Base-by-base conservation (phyloP, 2,329 filamentous ascomycete species). In the Sporothrix inflata region DNA sequence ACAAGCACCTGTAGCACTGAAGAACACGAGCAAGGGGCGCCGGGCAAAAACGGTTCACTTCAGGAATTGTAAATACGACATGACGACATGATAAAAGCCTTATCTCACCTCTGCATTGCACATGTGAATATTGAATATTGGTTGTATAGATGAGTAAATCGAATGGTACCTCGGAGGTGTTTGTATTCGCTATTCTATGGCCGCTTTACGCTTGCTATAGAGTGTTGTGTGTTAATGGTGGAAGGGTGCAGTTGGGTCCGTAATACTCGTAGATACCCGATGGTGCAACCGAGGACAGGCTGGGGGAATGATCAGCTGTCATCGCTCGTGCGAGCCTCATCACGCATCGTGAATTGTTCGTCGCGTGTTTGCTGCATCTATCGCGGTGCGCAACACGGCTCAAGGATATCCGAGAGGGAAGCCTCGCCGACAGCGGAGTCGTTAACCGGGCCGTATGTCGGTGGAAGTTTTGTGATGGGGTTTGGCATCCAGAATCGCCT, bases 141-240 rank as follows among this genome's bases (percentile, higher is more conserved):
- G n/a, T 66, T 66, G n/a, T 45, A 34, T n/a, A 24, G 19, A 61
- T 5, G 57, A 12, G 38, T 42, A 42, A 14, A 40, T 14, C 34
- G 19, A 14, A 24, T 14, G 57, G 19, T 42, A 9, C 7, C 38
- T 21, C 38, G 60, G 24, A n/a, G 5, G 38, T n/a, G 21, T 21
- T 65, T 45, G 60, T 27, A 65, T 65, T 45, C 60, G 40, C 21
- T 65, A 65, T 45, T 45, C 38, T 65, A 65, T 65, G 57, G 57
- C 34, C n/a, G 57, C 27, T 19, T 63, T 16, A 42, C 21, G 53
- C 24, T 16, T 27, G 60, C 21, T 45, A 45, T 65, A 19, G 14
- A 45, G n/a, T 21, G 60, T 65, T 65, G 38, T 63, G 3, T 65
- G 21, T 27, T 4, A 30, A 16, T 55, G 12, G 24, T 30, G 30